Percentiles rank a stretch among this genome's conserved stretches.
phyloP scores from a whole-genome alignment of 2,329 filamentous ascomycete genomes.

The Akanthomyces lecanii region DNA sequence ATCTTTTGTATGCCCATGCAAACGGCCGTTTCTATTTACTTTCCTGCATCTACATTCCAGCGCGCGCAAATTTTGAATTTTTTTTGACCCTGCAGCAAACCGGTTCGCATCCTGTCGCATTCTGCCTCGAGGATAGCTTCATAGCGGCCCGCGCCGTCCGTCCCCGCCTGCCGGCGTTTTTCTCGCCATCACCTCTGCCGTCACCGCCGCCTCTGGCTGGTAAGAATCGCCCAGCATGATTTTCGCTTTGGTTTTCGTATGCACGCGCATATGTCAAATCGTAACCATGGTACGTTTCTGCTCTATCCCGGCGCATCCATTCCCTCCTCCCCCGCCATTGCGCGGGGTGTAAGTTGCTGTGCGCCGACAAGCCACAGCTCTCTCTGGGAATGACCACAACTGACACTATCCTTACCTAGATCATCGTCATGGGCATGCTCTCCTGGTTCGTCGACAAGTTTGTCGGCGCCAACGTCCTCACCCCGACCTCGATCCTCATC shows the following conservation, averaged over 20 bases:
- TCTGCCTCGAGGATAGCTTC: background rate
- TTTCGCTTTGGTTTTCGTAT: slow-evolving; percentile 60
- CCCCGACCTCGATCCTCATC: slow-evolving; percentile 59
- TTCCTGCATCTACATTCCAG: slow-evolving; percentile 4
- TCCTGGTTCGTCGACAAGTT: slow-evolving; percentile 62
- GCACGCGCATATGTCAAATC: slow-evolving; percentile 59
- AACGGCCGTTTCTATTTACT: slow-evolving; percentile 5
- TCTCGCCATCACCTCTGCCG: background rate
- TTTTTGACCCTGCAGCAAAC: no score
- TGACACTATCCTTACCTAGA: slow-evolving; percentile 36
- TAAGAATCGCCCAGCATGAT: slow-evolving; percentile 44
- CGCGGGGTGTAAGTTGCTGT: background rate
- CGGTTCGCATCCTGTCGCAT: background rate
- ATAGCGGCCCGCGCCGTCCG: slow-evolving; percentile 6
- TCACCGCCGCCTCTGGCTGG: background rate
- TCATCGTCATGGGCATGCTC: slow-evolving; percentile 63
- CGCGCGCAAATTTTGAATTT: background rate
- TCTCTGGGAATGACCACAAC: background rate
- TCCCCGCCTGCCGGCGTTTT: background rate
- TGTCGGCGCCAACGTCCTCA: slow-evolving; percentile 51
- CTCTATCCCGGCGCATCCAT: background rate
- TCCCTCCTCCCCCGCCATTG: background rate
- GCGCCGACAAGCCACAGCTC: background rate
- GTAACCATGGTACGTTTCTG: slow-evolving; percentile 45
- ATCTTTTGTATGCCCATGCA: background rate